These are phyloP conservation scores for Cinnamomum micranthum DNA, from an alignment of 164 flowering plant species.

Conservation along the genomic window DNA sequence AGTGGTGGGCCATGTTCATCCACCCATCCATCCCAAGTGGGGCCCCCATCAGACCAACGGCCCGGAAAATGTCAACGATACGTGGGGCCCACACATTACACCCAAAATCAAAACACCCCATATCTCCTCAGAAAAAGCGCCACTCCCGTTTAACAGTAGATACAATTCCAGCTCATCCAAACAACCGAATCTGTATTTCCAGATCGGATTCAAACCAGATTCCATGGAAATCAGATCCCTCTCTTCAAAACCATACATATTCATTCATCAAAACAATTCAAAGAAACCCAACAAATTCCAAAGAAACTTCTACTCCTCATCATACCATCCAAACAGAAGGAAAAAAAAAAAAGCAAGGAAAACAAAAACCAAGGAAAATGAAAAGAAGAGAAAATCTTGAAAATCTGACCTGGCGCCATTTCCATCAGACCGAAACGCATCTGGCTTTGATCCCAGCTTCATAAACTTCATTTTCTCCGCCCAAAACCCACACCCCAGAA, in stretches of 20 bases:
- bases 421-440: constrained; percentile 64
- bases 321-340: neutral
- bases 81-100: neutral
- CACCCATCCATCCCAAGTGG: neutral
- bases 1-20: neutral
- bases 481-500: neutral
- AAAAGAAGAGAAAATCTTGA: neutral
- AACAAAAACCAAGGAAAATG: neutral
- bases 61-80: neutral
- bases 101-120: neutral
- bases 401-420: constrained; percentile 39
- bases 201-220: neutral
- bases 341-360: neutral
- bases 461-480: constrained; percentile 66
- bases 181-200: neutral
- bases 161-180: neutral
- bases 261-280: neutral
- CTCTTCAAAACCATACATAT: neutral
- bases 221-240: neutral
- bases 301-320: neutral
- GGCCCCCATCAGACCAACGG: neutral
- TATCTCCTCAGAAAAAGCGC: neutral
- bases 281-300: neutral
- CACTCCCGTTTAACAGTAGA: neutral
- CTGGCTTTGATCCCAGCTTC: constrained; percentile 82